Evolutionary conservation across 2,329 filamentous ascomycete species (phyloP).

Genomic region (Arthrobotrys iridis): DNA sequence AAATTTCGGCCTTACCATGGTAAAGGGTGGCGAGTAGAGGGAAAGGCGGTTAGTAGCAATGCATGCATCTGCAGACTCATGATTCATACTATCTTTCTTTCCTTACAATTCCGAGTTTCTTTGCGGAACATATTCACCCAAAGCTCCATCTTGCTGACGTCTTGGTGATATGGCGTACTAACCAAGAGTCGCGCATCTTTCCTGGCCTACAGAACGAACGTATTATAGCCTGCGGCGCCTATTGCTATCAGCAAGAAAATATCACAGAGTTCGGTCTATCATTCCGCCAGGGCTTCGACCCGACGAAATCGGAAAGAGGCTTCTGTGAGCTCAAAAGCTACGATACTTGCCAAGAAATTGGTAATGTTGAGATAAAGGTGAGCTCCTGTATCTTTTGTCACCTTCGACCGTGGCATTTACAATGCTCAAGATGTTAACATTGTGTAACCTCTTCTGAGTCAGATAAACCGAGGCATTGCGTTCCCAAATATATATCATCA

Average conservation of each 20-base stretch:
- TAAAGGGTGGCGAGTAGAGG: constrained; percentile 69
- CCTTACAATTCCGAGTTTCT: neutral
- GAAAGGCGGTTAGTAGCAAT: constrained; percentile 60
- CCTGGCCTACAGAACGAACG: constrained; percentile 69
- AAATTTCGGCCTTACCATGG: constrained; percentile 65
- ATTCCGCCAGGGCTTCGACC: constrained; percentile 63
- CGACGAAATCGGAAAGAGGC: neutral
- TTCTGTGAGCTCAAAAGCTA: neutral
- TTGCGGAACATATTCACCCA: neutral
- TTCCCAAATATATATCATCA: constrained; percentile 70
- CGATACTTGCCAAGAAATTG: neutral
- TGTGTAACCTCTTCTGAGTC: neutral
- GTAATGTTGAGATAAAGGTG: neutral
- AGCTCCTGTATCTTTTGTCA: neutral
- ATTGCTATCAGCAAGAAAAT: constrained; percentile 71
- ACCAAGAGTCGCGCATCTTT: no score
- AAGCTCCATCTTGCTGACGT: no score
- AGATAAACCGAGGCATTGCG: constrained; percentile 66
- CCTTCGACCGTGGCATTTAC: no score
- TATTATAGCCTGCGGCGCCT: constrained; percentile 71
- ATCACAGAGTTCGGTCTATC: constrained; percentile 66
- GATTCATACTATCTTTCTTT: neutral
- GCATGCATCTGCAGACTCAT: neutral
- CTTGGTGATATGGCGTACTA: no score
- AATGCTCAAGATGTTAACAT: neutral